Evolutionary conservation across 192 early-diverging fungal species (phyloP), one percentile per base, ranked within the genome.

Genomic region (Neocallimastix lanati): DNA sequence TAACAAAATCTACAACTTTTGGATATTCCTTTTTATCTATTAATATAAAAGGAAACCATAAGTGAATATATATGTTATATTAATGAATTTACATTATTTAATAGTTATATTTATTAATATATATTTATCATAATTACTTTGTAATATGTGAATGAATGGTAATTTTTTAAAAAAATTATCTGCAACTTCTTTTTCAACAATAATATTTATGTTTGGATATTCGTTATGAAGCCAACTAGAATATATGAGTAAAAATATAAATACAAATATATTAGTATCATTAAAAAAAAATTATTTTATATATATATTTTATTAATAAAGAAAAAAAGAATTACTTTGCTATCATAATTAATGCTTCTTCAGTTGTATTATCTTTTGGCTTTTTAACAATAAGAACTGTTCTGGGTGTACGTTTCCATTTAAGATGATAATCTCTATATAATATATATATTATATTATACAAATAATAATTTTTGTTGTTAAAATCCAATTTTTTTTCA

Each of bases 311-410:
- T 33, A 33, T 33, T 33, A 33, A 3, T 33, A 6, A 33, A 33
- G 3, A 33, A 33, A 6, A 33, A 33, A 28, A 11, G 0, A 40
- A 78, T 79, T 84, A 91, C 91, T 79, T 85, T 77, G 86, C 84
- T 25, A 95, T 87, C 29, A 91, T 87, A 25, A 89, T 78, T 28
- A 96, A 83, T 18, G 95, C 90, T 13, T 80, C 82, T 77, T 92
- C 88, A 1, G 92, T 94, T 37, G 83, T 81, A 28, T 83, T 81
- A 80, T 93, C 93, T 76, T 91, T 82, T 28, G 91, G 92, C 84
- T 96, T 96, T 81, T 93, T 94, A 76, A 95, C 86, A 76, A 96
- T 88, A 28, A 96, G 85, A 15, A 94, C 89, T 0, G 86, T 93
- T 29, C 90, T 85, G 13, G 95, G 94, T 16, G 83, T 85, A 1